These are phyloP conservation scores for Lactarius akahatsu DNA, from an alignment of 768 basidiomycete species.

Conservation along the genomic window DNA sequence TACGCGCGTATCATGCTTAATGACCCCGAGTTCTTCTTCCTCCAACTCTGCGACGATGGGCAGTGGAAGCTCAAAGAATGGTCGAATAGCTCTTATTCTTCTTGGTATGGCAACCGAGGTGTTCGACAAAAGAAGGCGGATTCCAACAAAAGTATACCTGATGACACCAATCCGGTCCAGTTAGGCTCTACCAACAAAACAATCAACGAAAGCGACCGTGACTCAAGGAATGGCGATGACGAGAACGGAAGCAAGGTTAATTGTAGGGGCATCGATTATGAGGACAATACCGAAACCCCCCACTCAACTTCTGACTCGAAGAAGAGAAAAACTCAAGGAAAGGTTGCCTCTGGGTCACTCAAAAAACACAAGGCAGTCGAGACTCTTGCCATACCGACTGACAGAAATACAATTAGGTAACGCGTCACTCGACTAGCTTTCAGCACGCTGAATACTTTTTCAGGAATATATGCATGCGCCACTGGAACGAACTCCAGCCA, in stretches of 20 bases:
- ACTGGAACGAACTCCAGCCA: not conserved
- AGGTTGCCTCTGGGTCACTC: not conserved
- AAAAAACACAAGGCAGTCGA: not conserved
- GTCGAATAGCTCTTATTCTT: not conserved
- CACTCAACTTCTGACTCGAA: not conserved
- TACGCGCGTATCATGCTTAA: not conserved
- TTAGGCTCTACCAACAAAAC: not conserved
- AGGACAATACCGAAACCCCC: not conserved
- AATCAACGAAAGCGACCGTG: not conserved
- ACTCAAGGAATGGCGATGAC: not conserved
- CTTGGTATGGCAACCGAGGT: not conserved
- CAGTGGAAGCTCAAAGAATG: not conserved
- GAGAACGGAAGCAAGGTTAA: not conserved
- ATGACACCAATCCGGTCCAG: not conserved
- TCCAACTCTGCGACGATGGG: not conserved
- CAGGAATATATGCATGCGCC: slow-evolving; percentile 1
- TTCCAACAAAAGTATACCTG: not conserved
- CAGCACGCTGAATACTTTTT: not conserved
- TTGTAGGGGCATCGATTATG: not conserved
- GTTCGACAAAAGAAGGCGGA: not conserved
- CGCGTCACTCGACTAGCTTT: not conserved
- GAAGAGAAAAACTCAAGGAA: not conserved
- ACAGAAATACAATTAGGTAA: not conserved
- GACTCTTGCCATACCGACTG: not conserved
- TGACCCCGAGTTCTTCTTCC: slow-evolving; percentile 1